Conservation (phyloP, 148 eudicot genomes). For the Euryodendron excelsum region DNA sequence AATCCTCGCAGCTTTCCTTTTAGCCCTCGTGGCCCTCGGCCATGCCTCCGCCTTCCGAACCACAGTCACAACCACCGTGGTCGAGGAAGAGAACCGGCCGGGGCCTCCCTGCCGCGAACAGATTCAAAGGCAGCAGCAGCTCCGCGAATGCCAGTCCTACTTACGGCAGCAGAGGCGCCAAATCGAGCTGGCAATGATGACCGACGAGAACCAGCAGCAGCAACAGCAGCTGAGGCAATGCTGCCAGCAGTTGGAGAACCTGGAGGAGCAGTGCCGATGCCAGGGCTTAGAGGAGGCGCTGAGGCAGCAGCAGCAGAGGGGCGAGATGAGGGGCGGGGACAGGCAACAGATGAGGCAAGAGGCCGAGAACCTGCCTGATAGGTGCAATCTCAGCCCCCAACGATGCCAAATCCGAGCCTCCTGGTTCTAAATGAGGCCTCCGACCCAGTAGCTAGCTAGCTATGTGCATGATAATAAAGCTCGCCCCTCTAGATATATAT, state of each 20-base stretch:
- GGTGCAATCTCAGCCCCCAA: conserved; percentile 19
- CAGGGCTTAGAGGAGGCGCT: conserved; percentile 21
- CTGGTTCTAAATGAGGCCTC: neutral
- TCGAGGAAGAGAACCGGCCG: neutral
- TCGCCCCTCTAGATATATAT: conserved; percentile 13
- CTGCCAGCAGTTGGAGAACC: conserved; percentile 28
- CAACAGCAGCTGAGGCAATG: conserved; percentile 25
- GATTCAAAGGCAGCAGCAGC: conserved; percentile 19
- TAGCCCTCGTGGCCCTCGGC: conserved; percentile 16
- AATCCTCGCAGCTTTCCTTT: conserved; percentile 8
- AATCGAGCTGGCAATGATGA: neutral
- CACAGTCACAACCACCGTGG: conserved; percentile 12
- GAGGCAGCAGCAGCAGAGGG: conserved; percentile 18
- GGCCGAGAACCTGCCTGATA: conserved; percentile 26
- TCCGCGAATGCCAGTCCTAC: conserved; percentile 34
- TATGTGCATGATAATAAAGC: neutral
- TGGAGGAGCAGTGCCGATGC: conserved; percentile 34
- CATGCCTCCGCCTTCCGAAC: conserved; percentile 16
- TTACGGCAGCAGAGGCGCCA: neutral
- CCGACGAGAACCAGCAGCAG: conserved; percentile 16
- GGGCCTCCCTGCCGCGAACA: conserved; percentile 27
- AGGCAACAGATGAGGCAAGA: conserved; percentile 19
- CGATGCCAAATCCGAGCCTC: conserved; percentile 6
- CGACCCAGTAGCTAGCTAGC: neutral
- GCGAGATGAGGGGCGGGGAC: conserved; percentile 19